Conservation (phyloP, 805 yeast genomes). For the Candida ovalis region DNA sequence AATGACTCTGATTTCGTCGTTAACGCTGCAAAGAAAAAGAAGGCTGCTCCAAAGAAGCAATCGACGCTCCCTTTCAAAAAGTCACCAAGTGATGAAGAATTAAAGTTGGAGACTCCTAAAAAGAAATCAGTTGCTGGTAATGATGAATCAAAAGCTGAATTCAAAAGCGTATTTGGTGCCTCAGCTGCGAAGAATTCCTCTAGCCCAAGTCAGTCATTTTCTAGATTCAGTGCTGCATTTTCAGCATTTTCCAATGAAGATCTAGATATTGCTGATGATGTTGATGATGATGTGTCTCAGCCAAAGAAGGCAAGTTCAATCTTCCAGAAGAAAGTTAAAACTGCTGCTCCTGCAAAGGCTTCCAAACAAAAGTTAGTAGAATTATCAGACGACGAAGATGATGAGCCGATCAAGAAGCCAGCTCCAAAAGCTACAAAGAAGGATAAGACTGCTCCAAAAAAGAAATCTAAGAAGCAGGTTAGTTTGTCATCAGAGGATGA, state of each 20-base stretch:
- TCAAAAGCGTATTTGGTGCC: constrained; percentile 35
- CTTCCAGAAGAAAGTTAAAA: constrained; percentile 10
- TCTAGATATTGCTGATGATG: constrained; percentile 1
- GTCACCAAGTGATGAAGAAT: not conserved
- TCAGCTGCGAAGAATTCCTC: not conserved
- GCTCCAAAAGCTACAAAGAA: not conserved
- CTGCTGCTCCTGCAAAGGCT: constrained; percentile 2
- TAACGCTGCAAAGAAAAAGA: constrained; percentile 8
- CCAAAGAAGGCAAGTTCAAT: constrained; percentile 16
- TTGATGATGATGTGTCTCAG: constrained; percentile 2
- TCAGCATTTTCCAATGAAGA: constrained; percentile 11
- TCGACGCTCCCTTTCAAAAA: constrained; percentile 7
- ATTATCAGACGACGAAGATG: constrained; percentile 7
- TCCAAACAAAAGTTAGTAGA: not conserved
- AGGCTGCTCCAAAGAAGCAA: constrained; percentile 8
- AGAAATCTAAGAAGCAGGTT: not conserved
- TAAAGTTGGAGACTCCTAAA: not conserved
- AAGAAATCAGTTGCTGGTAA: constrained; percentile 1
- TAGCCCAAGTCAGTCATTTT: constrained; percentile 6
- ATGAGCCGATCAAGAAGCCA: not conserved
- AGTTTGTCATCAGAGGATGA: constrained; percentile 3
- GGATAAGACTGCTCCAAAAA: not conserved
- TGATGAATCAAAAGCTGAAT: constrained; percentile 18
- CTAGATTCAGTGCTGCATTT: constrained; percentile 22
- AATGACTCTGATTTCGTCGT: constrained; percentile 3